Conservation (phyloP, 768 basidiomycete genomes). For the Mycena belliarum region DNA sequence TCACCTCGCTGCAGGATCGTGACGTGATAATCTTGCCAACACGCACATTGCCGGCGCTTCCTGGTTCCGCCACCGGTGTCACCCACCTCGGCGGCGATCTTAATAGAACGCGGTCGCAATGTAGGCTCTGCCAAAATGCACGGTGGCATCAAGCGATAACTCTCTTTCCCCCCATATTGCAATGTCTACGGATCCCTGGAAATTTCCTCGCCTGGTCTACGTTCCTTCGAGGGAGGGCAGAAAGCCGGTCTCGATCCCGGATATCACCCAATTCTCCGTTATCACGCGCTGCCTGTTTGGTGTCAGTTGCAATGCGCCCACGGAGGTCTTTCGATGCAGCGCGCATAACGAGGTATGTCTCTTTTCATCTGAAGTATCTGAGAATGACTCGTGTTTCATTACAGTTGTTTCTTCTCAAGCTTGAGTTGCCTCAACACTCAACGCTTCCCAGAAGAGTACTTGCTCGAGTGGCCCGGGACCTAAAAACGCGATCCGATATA, state of each 20-base stretch:
- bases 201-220: constrained; percentile 22
- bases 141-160: constrained; percentile 1
- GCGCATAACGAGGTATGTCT: constrained; percentile 24
- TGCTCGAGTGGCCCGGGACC: constrained; percentile 24
- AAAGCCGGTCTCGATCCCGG: constrained; percentile 26
- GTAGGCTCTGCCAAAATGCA: neutral
- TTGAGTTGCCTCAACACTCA: constrained; percentile 17
- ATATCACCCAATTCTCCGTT: constrained; percentile 25
- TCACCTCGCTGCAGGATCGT: neutral
- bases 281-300: constrained; percentile 24
- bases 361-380: neutral
- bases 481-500: constrained; percentile 25
- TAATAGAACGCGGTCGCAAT: constrained; percentile 9
- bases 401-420: constrained; percentile 23
- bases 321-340: constrained; percentile 20
- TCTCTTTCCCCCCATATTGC: neutral
- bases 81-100: constrained; percentile 15
- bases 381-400: neutral
- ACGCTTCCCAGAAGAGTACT: constrained; percentile 22
- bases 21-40: constrained; percentile 10
- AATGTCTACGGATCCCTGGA: constrained; percentile 18
- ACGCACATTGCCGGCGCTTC: constrained; percentile 12
- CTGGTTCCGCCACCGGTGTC: constrained; percentile 14
- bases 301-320: constrained; percentile 22
- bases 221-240: constrained; percentile 20